Evolutionary conservation across 805 yeast genomes (phyloP).

Genomic region (Sungouiozyma intestinalis): DNA sequence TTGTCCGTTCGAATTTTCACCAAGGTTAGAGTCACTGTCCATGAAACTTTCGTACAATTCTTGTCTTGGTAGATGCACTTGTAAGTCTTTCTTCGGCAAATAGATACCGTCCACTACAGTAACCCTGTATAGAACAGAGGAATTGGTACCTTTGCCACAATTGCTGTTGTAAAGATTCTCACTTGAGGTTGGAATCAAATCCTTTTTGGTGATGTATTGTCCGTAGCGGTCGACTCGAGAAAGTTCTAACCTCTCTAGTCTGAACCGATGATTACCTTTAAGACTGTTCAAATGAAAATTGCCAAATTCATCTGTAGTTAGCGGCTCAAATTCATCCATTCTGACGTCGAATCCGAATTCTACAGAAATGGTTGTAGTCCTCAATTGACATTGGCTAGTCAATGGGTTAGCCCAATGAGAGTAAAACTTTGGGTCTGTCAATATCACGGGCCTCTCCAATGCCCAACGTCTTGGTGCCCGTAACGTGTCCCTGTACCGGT

Average conservation of each 20-base stretch:
- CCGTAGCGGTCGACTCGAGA: not conserved
- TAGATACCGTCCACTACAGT: conserved; percentile 5
- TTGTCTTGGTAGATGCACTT: not conserved
- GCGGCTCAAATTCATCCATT: conserved; percentile 7
- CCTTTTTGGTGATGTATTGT: not conserved
- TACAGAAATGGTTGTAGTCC: conserved; percentile 19
- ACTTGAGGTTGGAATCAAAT: not conserved
- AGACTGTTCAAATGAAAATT: conserved; percentile 19
- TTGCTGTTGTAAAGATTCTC: not conserved
- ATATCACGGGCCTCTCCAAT: conserved; percentile 14
- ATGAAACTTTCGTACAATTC: not conserved
- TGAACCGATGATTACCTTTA: conserved; percentile 7
- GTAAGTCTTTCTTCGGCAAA: not conserved
- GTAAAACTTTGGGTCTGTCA: conserved; percentile 27
- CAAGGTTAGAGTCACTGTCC: conserved; percentile 5
- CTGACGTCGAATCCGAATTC: conserved; percentile 22
- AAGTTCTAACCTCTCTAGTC: not conserved
- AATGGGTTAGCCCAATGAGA: conserved; percentile 18
- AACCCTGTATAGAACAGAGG: conserved; percentile 11
- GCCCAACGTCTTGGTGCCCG: conserved; percentile 30
- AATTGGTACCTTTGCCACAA: not conserved
- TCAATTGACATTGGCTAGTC: conserved; percentile 7
- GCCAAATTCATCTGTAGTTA: conserved; percentile 4
- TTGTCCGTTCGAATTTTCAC: conserved; percentile 15
- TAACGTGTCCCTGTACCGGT: conserved; percentile 32